phyloP scores from a whole-genome alignment of 1,284 basidiomycete species.

The Ustilago nuda region DNA sequence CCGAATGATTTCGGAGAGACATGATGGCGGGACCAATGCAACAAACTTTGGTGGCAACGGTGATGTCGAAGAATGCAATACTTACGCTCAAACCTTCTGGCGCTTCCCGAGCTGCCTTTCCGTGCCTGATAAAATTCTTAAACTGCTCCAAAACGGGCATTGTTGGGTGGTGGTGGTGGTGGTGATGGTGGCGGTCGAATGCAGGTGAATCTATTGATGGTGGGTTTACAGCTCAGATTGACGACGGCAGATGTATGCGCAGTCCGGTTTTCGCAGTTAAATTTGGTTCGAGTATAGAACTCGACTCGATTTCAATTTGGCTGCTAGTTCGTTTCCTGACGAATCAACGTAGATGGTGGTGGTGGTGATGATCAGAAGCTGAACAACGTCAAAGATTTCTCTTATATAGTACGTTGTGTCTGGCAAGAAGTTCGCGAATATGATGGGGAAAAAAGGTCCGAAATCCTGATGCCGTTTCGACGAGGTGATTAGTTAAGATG shows the following conservation, averaged over 20 bases:
- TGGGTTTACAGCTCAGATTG: slow-evolving; percentile 1
- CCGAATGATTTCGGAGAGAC: background rate
- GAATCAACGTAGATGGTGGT: background rate
- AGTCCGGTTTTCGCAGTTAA: background rate
- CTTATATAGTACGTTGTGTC: background rate
- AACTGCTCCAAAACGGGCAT: slow-evolving; percentile 62
- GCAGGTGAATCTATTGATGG: background rate
- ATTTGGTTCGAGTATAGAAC: background rate
- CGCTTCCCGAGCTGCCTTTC: slow-evolving; percentile 54
- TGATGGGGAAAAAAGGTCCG: background rate
- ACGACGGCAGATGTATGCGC: background rate
- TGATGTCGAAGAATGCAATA: background rate
- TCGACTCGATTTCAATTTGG: background rate
- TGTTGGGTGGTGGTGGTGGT: slow-evolving; percentile 22
- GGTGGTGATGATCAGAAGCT: background rate
- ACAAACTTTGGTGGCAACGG: background rate
- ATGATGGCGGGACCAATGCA: too few species aligned
- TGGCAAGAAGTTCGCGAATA: background rate
- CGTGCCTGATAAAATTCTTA: slow-evolving; percentile 65
- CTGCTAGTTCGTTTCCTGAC: background rate
- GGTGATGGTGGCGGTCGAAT: background rate
- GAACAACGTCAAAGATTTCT: background rate
- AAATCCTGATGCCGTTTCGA: background rate
- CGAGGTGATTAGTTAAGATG: background rate
- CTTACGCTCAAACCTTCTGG: slow-evolving; percentile 36